Base-by-base conservation (phyloP, 1,284 basidiomycete genomes). In the Sporisorium iseilematis-ciliati region DNA sequence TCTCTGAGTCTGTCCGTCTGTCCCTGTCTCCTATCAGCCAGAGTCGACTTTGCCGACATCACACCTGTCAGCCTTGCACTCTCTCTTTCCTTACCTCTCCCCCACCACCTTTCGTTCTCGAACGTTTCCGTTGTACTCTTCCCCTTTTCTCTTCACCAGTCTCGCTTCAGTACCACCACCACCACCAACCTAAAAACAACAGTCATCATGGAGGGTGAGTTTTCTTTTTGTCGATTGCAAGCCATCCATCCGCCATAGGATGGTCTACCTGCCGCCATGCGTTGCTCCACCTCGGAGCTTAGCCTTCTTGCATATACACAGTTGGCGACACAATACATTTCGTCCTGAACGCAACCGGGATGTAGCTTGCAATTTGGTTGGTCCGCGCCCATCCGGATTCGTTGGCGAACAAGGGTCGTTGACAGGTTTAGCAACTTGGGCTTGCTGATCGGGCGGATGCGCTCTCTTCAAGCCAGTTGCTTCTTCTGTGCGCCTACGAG, bases 131-230 rank as follows among this genome's bases (percentile, higher is more conserved):
- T 31, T 23, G 33, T 33, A 12, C 20, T 21, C 29, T 55, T 38
- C 35, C 20, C 23, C 18, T 26, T 26, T 26, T 29, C 51, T 41
- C 35, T 23, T 52, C 51, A 23, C 12, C 50, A 52, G 8, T 18
- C 25, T 31, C 57, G 25, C 33, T 25, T 31, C 45, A 50, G 45
- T 38, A 60, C 53, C 67, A 57, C 60, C 66, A 67, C 55, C 59
- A 68, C 35, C 65, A 61, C 45, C 59, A 31, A 45, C 31, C 35
- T 35, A 16, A 45, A 26, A 23, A 40, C 57, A n/a, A 50, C 41
- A 46, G 35, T 62, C 62, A 76, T 31, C 41, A 76, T 76, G 74
- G 74, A 76, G 62, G 74, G 74, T 76, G 61, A 76, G 74, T 75
- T 54, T 12, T 31, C 12, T 38, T 38, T 16, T n/a, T 41, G 8